Base-by-base conservation (phyloP, 192 early-diverging fungal species). In the Mortierella claussenii region DNA sequence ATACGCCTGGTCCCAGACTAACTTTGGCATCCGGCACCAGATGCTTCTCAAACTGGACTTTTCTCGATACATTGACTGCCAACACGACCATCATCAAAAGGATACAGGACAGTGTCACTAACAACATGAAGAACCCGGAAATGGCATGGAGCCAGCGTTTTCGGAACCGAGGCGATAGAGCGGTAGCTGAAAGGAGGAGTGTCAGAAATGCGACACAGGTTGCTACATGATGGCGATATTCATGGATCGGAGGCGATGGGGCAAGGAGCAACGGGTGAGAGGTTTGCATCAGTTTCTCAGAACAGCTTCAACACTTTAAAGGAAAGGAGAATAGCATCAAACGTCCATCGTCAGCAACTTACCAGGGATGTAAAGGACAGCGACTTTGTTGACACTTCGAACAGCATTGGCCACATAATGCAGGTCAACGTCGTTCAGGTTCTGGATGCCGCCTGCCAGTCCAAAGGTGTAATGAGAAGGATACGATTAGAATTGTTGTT, bases 341-440 rank as follows among this genome's bases (percentile, higher is more conserved):
- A n/a, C n/a, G n/a, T n/a, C n/a, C n/a, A n/a, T n/a, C n/a, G n/a
- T n/a, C n/a, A n/a, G n/a, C n/a, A n/a, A n/a, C 43, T 56, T 66
- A 66, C 63, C 57, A 36, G 71, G 71, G 28, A 75, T 75, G 42
- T 37, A 75, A 15, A 75, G 63, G 8, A 75, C 42, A 8, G 63
- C 55, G 32, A 60, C 71, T 30, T 61, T 75, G 50, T 31, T 47
- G 34, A 66, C 65, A 30, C 42, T 66, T 10, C 63, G 55, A 24
- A 75, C 57, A 30, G 44, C 57, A 2, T 75, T 45, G 9, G 57
- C 20, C 2, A 75, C 71, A 46, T 66, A 56, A 15, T 50, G 56
- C 51, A 60, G 50, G 30, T 75, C 71, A 27, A 48, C 58, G 15
- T 37, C 37, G 28, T 60, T 32, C 32, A 75, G 10, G 11, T 20